Evolutionary conservation across 1,284 basidiomycete genomes (phyloP).

Genomic region (Pseudozyma flocculosa): DNA sequence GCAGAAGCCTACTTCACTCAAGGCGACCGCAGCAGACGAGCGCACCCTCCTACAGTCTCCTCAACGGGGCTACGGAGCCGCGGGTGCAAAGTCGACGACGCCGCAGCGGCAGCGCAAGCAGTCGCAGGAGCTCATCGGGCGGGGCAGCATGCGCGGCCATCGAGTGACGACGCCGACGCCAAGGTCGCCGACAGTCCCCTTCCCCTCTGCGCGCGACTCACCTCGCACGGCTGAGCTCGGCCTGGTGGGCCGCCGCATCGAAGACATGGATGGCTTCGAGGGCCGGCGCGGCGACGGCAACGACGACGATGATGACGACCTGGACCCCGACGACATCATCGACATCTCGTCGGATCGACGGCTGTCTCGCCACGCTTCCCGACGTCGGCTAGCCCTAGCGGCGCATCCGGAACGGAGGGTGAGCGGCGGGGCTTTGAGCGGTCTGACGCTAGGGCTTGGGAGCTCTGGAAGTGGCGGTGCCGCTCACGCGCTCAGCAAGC

Average conservation of each 20-base stretch:
- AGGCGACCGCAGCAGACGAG: no score
- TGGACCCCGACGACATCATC: constrained; percentile 36
- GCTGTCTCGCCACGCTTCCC: constrained; percentile 30
- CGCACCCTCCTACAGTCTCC: not conserved
- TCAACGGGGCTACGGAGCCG: not conserved
- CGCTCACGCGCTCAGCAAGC: not conserved
- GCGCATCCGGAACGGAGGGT: constrained; percentile 17
- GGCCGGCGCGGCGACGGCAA: constrained; percentile 10
- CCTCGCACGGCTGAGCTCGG: constrained; percentile 24
- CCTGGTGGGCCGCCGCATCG: not conserved
- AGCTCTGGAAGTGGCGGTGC: no score
- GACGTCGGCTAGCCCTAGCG: constrained; percentile 33
- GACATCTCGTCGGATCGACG: constrained; percentile 36
- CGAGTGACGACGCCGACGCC: not conserved
- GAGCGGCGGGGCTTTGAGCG: no score
- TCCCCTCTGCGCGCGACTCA: constrained; percentile 18
- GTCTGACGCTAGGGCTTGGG: no score
- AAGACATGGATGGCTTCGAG: not conserved
- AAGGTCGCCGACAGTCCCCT: constrained; percentile 11
- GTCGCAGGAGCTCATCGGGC: not conserved
- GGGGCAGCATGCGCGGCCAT: not conserved
- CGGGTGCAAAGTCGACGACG: not conserved
- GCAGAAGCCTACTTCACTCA: no score
- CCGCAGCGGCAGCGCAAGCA: not conserved
- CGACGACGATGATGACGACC: constrained; percentile 15